Conservation (phyloP, 805 yeast genomes). For the Ogataea nitratoaversa region DNA sequence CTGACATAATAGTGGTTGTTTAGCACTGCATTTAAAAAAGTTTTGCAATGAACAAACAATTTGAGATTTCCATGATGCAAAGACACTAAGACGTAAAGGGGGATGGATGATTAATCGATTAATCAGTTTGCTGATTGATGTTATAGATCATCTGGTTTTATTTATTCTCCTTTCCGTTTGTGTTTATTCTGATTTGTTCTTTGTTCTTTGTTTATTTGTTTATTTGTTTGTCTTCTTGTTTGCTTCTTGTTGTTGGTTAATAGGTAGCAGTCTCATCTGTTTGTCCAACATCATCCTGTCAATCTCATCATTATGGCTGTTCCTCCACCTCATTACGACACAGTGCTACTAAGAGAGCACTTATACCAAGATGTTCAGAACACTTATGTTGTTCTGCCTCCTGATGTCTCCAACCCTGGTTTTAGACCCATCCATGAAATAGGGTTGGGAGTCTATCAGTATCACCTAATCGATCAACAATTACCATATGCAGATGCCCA, state of each 20-base stretch:
- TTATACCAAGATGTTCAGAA: constrained; percentile 25
- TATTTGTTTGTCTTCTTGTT: neutral
- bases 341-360: constrained; percentile 32
- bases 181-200: neutral
- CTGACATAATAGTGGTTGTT: too few relatives aligned
- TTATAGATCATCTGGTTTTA: neutral
- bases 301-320: constrained; percentile 31
- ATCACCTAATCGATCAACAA: constrained; percentile 18
- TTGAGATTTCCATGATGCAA: neutral
- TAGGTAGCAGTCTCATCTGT: too few relatives aligned
- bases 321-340: constrained; percentile 30
- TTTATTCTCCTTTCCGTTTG: neutral
- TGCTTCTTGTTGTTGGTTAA: neutral
- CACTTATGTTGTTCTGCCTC: constrained; percentile 25
- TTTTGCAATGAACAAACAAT: too few relatives aligned
- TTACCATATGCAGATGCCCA: neutral
- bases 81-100: too few relatives aligned
- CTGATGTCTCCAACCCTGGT: constrained; percentile 19
- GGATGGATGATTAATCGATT: too few relatives aligned
- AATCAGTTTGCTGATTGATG: neutral
- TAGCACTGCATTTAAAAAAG: too few relatives aligned
- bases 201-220: neutral
- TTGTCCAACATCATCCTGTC: too few relatives aligned
- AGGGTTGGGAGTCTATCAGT: constrained; percentile 30
- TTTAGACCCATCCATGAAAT: constrained; percentile 27